Conservation (phyloP, 352 stramenopile genomes). For the Pythium dissotocum region DNA sequence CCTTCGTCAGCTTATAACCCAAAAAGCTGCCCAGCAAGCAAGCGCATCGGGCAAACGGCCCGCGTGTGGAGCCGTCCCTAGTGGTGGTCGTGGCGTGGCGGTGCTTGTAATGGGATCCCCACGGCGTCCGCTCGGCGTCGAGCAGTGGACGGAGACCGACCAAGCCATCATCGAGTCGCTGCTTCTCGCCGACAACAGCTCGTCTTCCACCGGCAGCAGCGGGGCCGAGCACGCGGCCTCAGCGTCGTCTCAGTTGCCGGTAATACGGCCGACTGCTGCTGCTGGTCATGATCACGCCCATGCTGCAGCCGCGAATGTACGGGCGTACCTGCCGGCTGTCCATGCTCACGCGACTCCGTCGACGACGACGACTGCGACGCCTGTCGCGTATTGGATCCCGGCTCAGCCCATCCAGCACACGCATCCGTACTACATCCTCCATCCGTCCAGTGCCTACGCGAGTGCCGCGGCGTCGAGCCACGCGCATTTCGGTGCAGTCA, state of each 20-base stretch:
- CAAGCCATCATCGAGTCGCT: constrained; percentile 64
- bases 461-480: not conserved
- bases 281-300: not conserved
- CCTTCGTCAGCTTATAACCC: not conserved
- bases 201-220: not conserved
- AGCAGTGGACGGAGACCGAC: constrained; percentile 51
- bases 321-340: constrained; percentile 3
- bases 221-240: not conserved
- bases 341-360: not conserved
- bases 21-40: not conserved
- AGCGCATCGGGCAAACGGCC: no score
- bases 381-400: constrained; percentile 14
- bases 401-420: constrained; percentile 6
- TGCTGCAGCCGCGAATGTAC: constrained; percentile 14
- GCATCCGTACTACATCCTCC: constrained; percentile 3
- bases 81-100: not conserved
- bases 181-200: constrained; percentile 22
- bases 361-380: not conserved
- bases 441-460: constrained; percentile 1
- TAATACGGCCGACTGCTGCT: no score
- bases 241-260: not conserved
- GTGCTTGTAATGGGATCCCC: constrained; percentile 10
- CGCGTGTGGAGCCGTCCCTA: no score
- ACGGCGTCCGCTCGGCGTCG: constrained; percentile 25
- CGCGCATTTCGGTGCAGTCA: not conserved